These are phyloP conservation scores for Tylopilus vinaceipallidus DNA, from an alignment of 768 basidiomycete species.

Conservation along the genomic window DNA sequence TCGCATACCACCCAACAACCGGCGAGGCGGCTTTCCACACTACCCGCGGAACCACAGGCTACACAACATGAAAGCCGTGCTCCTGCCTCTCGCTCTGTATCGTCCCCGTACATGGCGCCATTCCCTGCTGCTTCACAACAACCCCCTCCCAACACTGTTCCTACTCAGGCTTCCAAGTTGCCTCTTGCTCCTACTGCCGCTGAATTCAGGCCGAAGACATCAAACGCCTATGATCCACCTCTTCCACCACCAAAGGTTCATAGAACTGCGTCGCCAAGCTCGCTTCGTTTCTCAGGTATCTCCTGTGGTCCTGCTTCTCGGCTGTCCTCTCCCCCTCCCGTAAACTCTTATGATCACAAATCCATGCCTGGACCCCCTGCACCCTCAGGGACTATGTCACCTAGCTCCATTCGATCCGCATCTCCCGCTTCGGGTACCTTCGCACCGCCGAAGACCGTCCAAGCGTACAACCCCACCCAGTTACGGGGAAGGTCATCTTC, in stretches of 20 bases:
- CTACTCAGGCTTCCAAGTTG: slow-evolving; percentile 29
- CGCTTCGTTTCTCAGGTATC: slow-evolving; percentile 22
- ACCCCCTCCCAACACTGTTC: slow-evolving; percentile 18
- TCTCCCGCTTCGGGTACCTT: slow-evolving; percentile 37
- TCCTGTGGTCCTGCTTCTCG: slow-evolving; percentile 14
- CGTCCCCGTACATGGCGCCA: slow-evolving; percentile 25
- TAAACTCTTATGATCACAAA: slow-evolving; percentile 21
- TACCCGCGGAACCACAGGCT: slow-evolving; percentile 20
- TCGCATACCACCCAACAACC: slow-evolving; percentile 23
- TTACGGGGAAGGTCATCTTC: slow-evolving; percentile 43
- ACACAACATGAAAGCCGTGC: slow-evolving; percentile 36
- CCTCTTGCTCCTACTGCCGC: slow-evolving; percentile 40
- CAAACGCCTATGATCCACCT: slow-evolving; percentile 78
- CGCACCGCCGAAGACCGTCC: slow-evolving; percentile 29
- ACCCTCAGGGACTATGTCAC: slow-evolving; percentile 33
- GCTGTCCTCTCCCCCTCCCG: slow-evolving; percentile 7
- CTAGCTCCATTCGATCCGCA: slow-evolving; percentile 21
- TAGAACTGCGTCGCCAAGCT: slow-evolving; percentile 25
- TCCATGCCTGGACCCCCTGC: slow-evolving; percentile 15
- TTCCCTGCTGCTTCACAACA: slow-evolving; percentile 12
- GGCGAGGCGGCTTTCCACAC: slow-evolving; percentile 7
- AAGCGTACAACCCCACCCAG: slow-evolving; percentile 16
- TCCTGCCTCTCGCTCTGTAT: slow-evolving; percentile 20
- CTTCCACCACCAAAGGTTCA: slow-evolving; percentile 49
- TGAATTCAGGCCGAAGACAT: slow-evolving; percentile 60